These are phyloP conservation scores for Adenanthera pavonina DNA, from an alignment of 306 rosid species.

Conservation along the genomic window DNA sequence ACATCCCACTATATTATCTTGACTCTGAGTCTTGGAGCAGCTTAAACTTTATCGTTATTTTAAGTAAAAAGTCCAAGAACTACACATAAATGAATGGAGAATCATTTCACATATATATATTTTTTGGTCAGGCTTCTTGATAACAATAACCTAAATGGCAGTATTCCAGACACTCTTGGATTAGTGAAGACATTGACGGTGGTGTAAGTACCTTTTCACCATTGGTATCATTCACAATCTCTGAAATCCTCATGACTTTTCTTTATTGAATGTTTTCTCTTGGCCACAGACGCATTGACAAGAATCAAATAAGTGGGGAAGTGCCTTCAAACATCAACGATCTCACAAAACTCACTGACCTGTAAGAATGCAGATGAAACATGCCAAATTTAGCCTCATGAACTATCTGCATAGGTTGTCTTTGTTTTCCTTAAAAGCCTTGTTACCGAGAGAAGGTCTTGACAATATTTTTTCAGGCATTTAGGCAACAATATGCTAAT, in stretches of 20 bases:
- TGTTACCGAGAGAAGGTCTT: conserved; percentile 21
- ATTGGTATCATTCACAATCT: conserved; percentile 1
- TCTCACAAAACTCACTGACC: conserved; percentile 46
- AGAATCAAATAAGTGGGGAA: conserved; percentile 49
- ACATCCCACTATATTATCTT: not conserved
- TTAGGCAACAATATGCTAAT: conserved; percentile 60
- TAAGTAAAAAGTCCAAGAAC: no score
- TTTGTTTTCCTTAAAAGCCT: not conserved
- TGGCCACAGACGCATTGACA: conserved; percentile 62
- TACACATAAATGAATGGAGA: not conserved
- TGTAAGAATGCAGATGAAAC: conserved; percentile 55
- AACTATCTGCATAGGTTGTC: not conserved
- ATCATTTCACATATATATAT: not conserved
- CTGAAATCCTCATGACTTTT: conserved; percentile 20
- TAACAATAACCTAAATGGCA: conserved; percentile 50
- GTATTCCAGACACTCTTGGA: conserved; percentile 57
- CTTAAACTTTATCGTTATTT: not conserved
- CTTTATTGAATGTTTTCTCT: conserved; percentile 32
- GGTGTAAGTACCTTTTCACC: conserved; percentile 62
- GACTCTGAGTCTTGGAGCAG: not conserved
- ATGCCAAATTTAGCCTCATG: conserved; percentile 28
- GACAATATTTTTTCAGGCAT: conserved; percentile 46
- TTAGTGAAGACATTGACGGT: conserved; percentile 50
- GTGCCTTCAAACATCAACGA: conserved; percentile 51
- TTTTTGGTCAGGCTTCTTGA: conserved; percentile 61